Conservation (phyloP, 2,329 filamentous ascomycete species). For the Pseudogymnoascus sp. region DNA sequence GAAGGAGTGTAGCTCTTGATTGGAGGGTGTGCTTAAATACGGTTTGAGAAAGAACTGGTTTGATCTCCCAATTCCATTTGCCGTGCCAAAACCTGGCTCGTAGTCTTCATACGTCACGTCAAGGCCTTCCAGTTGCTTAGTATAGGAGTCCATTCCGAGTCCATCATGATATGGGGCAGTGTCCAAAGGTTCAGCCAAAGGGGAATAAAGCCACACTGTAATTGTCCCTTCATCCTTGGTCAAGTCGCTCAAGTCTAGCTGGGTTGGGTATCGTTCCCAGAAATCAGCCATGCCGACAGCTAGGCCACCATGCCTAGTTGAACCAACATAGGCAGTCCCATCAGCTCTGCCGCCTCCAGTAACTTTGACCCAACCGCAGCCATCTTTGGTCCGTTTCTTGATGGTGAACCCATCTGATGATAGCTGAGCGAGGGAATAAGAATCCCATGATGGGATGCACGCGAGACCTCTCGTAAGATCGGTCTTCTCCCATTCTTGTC, state of each 20-base stretch:
- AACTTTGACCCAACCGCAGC: conserved; percentile 49
- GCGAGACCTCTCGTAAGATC: background rate
- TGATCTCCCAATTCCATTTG: conserved; percentile 48
- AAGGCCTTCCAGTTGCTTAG: conserved; percentile 49
- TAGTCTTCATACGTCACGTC: conserved; percentile 58
- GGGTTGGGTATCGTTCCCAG: conserved; percentile 55
- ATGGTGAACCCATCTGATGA: conserved; percentile 53
- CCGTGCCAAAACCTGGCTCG: conserved; percentile 45
- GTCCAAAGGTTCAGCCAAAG: conserved; percentile 46
- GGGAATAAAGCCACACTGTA: conserved; percentile 54
- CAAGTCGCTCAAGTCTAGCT: conserved; percentile 45
- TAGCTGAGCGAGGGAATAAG: conserved; percentile 49
- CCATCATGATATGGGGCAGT: conserved; percentile 50
- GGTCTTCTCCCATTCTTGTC: conserved; percentile 7
- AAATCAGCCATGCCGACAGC: conserved; percentile 51
- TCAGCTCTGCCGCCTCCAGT: conserved; percentile 46
- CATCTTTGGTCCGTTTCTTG: conserved; percentile 49
- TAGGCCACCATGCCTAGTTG: conserved; percentile 47
- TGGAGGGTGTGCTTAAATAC: conserved; percentile 43
- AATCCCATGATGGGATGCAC: conserved; percentile 51
- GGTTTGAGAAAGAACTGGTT: conserved; percentile 47
- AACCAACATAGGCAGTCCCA: conserved; percentile 50
- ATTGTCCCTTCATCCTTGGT: conserved; percentile 41
- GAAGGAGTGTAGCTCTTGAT: conserved; percentile 36
- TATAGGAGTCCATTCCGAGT: conserved; percentile 45